Evolutionary conservation across 208 protist species (phyloP).

Genomic region (Zelonia costaricensis): DNA sequence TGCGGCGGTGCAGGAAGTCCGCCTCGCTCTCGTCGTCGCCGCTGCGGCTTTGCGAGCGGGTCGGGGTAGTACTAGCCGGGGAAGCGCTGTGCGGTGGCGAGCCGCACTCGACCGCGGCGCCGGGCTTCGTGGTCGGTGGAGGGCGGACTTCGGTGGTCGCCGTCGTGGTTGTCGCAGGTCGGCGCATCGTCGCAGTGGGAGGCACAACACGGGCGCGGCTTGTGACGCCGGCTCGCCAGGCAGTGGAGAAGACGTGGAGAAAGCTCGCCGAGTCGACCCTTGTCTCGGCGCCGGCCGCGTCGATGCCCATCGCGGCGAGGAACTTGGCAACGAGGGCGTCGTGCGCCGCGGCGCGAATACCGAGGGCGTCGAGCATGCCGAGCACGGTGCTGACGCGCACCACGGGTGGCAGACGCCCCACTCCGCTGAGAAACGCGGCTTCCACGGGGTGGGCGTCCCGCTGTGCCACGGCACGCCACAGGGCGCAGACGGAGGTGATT

Average conservation of each 20-base stretch:
- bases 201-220: slow-evolving; percentile 5
- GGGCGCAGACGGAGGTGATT: slow-evolving; percentile 13
- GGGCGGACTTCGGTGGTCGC: too few species aligned
- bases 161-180: too few species aligned
- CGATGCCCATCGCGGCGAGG: slow-evolving; percentile 29
- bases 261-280: slow-evolving; percentile 37
- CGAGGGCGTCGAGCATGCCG: slow-evolving; percentile 26
- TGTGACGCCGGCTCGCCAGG: slow-evolving; percentile 36
- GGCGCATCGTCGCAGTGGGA: too few species aligned
- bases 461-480: slow-evolving; percentile 18
- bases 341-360: slow-evolving; percentile 21
- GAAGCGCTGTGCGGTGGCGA: neutral
- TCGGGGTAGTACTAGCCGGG: neutral
- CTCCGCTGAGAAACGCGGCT: neutral
- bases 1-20: slow-evolving; percentile 21
- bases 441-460: slow-evolving; percentile 10
- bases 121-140: too few species aligned
- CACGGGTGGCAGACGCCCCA: slow-evolving; percentile 10
- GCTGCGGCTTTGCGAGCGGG: neutral
- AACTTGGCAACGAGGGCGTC: slow-evolving; percentile 47
- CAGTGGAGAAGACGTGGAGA: slow-evolving; percentile 40
- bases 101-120: too few species aligned
- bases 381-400: slow-evolving; percentile 20
- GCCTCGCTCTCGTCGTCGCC: slow-evolving; percentile 4
- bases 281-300: neutral